Evolutionary conservation across 208 protist genomes (phyloP).

Genomic region (Herpetomonas tarakana): DNA sequence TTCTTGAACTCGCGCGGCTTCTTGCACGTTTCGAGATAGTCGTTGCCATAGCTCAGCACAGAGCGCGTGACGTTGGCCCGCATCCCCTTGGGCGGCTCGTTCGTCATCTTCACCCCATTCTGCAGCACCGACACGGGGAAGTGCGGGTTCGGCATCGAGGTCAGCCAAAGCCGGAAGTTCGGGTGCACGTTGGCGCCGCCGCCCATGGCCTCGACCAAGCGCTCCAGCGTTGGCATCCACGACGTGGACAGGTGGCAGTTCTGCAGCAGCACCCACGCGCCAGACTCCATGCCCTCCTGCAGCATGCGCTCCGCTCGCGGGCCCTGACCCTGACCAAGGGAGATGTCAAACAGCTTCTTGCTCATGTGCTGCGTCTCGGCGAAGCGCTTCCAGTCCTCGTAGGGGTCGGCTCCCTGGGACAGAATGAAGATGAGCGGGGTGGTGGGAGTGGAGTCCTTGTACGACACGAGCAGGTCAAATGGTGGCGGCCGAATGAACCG

Average conservation of each 20-base stretch:
- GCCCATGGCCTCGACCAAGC: constrained; percentile 91
- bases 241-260: constrained; percentile 98
- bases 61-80: constrained; percentile 95
- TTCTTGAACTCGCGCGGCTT: constrained; percentile 92
- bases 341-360: constrained; percentile 95
- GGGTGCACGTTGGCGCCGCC: constrained; percentile 84
- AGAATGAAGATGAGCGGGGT: constrained; percentile 98
- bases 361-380: constrained; percentile 95
- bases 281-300: constrained; percentile 92
- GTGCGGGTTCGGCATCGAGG: constrained; percentile 95
- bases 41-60: constrained; percentile 71
- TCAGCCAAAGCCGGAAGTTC: constrained; percentile 98
- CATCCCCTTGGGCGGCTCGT: constrained; percentile 98
- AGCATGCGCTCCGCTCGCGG: constrained; percentile 94
- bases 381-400: constrained; percentile 95
- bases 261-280: constrained; percentile 96
- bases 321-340: constrained; percentile 98
- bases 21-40: constrained; percentile 86
- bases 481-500: constrained; percentile 95
- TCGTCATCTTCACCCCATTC: constrained; percentile 99
- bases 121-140: constrained; percentile 99
- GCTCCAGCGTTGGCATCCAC: constrained; percentile 98
- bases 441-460: constrained; percentile 89
- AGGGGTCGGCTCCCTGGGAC: constrained; percentile 98
- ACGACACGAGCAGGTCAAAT: constrained; percentile 96